Evolutionary conservation across 2,329 filamentous ascomycete genomes (phyloP).

Genomic region (Didymella lethalis): DNA sequence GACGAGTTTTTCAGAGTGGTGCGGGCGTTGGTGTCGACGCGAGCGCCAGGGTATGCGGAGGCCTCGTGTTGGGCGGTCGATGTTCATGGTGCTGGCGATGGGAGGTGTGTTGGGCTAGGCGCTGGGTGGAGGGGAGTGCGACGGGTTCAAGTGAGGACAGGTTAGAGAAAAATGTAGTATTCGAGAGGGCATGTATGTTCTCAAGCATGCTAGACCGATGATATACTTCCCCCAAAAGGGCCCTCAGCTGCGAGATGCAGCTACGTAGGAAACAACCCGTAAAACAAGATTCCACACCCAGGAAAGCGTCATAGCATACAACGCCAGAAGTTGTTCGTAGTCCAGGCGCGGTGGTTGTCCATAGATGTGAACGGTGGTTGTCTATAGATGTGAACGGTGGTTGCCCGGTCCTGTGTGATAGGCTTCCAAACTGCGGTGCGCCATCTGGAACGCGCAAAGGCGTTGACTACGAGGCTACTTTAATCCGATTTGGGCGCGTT

Average conservation of each 20-base stretch:
- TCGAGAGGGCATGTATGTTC: no score
- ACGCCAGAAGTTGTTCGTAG: not conserved
- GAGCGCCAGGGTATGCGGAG: constrained; percentile 20
- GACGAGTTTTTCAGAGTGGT: constrained; percentile 11
- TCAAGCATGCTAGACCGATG: no score
- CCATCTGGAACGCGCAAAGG: not conserved
- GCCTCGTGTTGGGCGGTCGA: constrained; percentile 20
- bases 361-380: not conserved
- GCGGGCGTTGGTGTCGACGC: constrained; percentile 10
- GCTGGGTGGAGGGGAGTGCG: not conserved
- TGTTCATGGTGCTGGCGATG: constrained; percentile 3
- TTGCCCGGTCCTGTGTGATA: not conserved
- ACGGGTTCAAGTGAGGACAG: not conserved
- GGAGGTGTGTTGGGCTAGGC: not conserved
- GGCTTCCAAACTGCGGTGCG: not conserved
- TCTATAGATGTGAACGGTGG: no score
- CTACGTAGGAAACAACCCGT: not conserved
- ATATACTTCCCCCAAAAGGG: no score
- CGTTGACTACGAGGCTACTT: not conserved
- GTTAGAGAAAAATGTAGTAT: not conserved
- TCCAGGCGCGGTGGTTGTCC: not conserved
- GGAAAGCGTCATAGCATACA: not conserved
- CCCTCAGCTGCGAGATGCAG: no score
- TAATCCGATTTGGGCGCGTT: not conserved
- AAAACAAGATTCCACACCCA: not conserved